Conservation (phyloP, 1,284 basidiomycete species). For the Salmacisia buchloeana region DNA sequence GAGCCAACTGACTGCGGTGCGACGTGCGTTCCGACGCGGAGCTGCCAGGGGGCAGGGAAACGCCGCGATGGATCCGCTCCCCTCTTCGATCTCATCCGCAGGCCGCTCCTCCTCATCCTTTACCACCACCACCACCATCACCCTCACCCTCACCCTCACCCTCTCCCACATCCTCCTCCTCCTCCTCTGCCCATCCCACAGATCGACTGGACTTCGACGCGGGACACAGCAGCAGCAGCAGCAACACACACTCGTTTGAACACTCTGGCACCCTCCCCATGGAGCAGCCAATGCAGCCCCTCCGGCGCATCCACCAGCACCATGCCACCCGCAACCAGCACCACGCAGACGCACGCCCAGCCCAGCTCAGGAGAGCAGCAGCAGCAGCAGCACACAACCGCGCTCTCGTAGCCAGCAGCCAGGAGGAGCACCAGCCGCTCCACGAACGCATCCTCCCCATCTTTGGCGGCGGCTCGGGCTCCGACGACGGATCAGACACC, state of each 20-base stretch:
- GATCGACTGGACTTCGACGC: too few relatives aligned
- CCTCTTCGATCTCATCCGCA: neutral
- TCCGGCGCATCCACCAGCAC: constrained; percentile 3
- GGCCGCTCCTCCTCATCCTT: neutral
- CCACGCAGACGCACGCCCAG: neutral
- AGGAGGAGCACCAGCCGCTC: neutral
- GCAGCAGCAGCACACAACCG: neutral
- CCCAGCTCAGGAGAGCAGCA: neutral
- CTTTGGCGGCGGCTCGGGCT: too few relatives aligned
- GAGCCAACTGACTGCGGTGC: too few relatives aligned
- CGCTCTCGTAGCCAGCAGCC: neutral
- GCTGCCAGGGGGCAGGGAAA: too few relatives aligned
- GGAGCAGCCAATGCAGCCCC: neutral
- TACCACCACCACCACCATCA: neutral
- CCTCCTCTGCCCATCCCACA: neutral
- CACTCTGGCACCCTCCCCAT: neutral
- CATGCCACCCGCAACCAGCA: neutral
- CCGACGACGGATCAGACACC: neutral
- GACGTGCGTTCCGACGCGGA: too few relatives aligned
- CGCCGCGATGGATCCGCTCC: neutral
- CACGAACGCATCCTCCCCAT: neutral
- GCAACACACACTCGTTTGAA: neutral
- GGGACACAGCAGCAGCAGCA: too few relatives aligned
- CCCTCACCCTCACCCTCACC: neutral
- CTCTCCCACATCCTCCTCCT: neutral